Evolutionary conservation across 139 green algal genomes (phyloP), one percentile per base, ranked within the genome.

Genomic region (Micractinium conductrix): DNA sequence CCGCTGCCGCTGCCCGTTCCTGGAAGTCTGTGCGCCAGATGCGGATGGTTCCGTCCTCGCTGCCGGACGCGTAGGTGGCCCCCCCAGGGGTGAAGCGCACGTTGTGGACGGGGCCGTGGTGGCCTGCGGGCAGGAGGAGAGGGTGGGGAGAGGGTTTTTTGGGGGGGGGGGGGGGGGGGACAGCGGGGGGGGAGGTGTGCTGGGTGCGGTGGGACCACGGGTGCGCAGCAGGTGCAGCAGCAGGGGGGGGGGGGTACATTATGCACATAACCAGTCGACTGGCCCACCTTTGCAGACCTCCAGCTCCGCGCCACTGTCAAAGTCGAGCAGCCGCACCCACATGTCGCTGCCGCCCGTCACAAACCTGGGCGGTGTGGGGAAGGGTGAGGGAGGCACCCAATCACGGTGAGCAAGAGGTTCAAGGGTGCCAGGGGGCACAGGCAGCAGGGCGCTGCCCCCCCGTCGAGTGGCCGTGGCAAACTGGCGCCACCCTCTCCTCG

Each of bases 21-120:
- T 63, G 40, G 50, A 80, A 85, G 65, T 93, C 91, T 5, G 91
- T 95, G 38, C 87, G 78, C 97, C 97, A 99, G 73, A 99, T 95
- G 50, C 97, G 91, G 37, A 99, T 98, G 2, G 96, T 99, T 21
- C 97, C 97, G 85, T 99, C 97, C 80, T 99, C 97, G 14, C 91
- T 97, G 16, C 97, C 97, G 14, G 94, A 97, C 0, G 97, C 94
- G 87, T 97, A 99, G 6, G 93, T 93, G 45, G 96, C 90, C 8
- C 95, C 96, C 6, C 91, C 93, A 5, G 97, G 97, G 10, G 95
- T 93, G 93, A 98, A 99, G 14, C 96, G 92, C 35, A 99, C 91
- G 38, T 89, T 94, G 88, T 99, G 97, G 40, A 99, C 95, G 0
- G 97, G 97, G 0, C 97, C 97, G 87, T 99, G 97, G 88, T 99